These are phyloP conservation scores for Fusarium musae DNA, from an alignment of 2,329 filamentous ascomycete genomes.

Conservation along the genomic window DNA sequence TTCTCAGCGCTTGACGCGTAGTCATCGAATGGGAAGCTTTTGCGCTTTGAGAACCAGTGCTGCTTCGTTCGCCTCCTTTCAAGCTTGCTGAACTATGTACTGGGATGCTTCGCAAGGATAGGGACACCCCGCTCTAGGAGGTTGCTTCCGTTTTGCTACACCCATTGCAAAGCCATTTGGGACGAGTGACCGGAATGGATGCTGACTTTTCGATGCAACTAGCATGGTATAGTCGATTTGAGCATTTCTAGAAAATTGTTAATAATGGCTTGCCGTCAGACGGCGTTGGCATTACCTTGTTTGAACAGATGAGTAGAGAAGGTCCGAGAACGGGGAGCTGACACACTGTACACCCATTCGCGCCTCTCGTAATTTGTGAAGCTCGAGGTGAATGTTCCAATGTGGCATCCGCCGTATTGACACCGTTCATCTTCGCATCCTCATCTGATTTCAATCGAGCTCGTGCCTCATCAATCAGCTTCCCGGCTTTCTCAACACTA, in stretches of 20 bases:
- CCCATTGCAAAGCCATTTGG: conserved; percentile 58
- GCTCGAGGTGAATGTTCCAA: conserved; percentile 47
- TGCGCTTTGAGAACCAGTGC: not conserved
- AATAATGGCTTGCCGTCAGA: conserved; percentile 16
- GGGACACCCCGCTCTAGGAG: conserved; percentile 43
- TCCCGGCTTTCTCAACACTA: conserved; percentile 56
- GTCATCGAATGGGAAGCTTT: conserved; percentile 3
- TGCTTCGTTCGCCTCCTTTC: not conserved
- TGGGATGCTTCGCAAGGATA: conserved; percentile 14
- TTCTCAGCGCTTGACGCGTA: conserved; percentile 9
- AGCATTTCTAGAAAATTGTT: conserved; percentile 52
- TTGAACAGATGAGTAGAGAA: conserved; percentile 60
- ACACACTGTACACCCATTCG: conserved; percentile 60
- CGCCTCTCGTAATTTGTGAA: conserved; percentile 54
- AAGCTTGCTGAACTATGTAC: not conserved
- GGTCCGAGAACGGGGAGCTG: conserved; percentile 60
- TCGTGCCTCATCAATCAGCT: conserved; percentile 57
- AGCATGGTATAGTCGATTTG: conserved; percentile 59
- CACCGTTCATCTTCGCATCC: conserved; percentile 16
- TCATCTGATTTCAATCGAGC: conserved; percentile 35
- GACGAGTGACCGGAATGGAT: conserved; percentile 49
- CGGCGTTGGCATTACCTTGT: conserved; percentile 54
- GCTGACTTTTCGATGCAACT: conserved; percentile 56
- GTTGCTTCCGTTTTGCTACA: conserved; percentile 47
- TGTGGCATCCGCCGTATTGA: conserved; percentile 23